Percentiles rank a stretch among this genome's conserved stretches.
Conservation (phyloP, 2,329 filamentous ascomycete species). For the Calycina herbarum region DNA sequence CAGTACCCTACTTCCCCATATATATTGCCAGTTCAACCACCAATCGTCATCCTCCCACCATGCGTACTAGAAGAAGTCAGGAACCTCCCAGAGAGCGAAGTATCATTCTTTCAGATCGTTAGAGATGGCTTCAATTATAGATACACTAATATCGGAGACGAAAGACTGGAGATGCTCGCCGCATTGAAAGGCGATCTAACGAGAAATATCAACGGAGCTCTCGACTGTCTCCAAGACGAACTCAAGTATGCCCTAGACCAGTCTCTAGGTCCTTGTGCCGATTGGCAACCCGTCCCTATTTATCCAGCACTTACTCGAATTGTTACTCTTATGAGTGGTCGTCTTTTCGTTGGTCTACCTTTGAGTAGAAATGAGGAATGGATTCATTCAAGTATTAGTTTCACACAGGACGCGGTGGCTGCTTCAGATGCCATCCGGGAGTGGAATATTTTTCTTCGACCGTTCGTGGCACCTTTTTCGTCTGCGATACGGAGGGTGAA, state of each 20-base stretch:
- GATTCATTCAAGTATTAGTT: slow-evolving; percentile 25
- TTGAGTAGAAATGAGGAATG: slow-evolving; percentile 32
- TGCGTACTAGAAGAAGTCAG: slow-evolving; percentile 27
- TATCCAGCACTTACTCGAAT: slow-evolving; percentile 41
- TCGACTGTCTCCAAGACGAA: slow-evolving; percentile 32
- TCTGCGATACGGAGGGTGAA: slow-evolving; percentile 20
- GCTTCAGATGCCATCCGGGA: slow-evolving; percentile 15
- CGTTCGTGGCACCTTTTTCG: slow-evolving; percentile 19
- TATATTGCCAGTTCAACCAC: slow-evolving; percentile 6
- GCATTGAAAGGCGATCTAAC: slow-evolving; percentile 32
- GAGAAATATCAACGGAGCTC: slow-evolving; percentile 23
- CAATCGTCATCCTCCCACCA: slow-evolving; percentile 30
- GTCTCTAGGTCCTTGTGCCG: slow-evolving; percentile 30
- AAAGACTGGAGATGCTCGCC: slow-evolving; percentile 16
- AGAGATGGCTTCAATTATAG: slow-evolving; percentile 19
- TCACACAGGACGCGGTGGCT: slow-evolving; percentile 18
- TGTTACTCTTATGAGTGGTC: slow-evolving; percentile 42
- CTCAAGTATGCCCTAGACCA: slow-evolving; percentile 24
- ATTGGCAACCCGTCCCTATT: slow-evolving; percentile 37
- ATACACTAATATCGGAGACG: slow-evolving; percentile 28
- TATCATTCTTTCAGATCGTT: slow-evolving; percentile 27
- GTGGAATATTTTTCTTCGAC: slow-evolving; percentile 19
- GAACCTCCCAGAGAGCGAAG: slow-evolving; percentile 28
- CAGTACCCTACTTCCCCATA: too few relatives aligned
- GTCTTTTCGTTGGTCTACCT: slow-evolving; percentile 31